Base-by-base conservation (phyloP, 768 basidiomycete genomes). In the Leccinum rimulosum region DNA sequence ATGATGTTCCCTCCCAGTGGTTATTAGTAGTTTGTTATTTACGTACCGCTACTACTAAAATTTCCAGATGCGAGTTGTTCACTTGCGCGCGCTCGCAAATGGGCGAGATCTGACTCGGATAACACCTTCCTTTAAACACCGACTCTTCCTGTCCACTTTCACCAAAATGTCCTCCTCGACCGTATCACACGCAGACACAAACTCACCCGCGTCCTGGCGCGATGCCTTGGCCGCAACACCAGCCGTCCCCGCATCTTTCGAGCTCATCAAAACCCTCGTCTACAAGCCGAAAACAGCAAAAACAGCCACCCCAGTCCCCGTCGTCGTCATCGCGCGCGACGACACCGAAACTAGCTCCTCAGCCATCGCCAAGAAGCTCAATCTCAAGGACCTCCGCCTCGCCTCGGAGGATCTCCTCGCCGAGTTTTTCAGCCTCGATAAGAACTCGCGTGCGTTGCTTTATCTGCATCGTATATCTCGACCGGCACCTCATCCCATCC, bases 281-380 rank as follows among this genome's bases (percentile, higher is more conserved):
- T 96, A 93, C 87, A 98, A 98, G 72, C 95, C 95, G 33, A 95
- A 95, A 75, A 93, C 94, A 3, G 89, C 94, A n/a, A 97, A 97
- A 73, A 82, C 84, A 0, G 91, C 90, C 7, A 84, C 82, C 31
- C 86, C 93, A 2, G 82, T 93, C 54, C 95, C 94, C 8, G 86
- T 98, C 58, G 81, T 98, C 63, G 87, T 95, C 59, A 82, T 98
- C 72, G 91, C 92, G 10, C 80, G 85, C 67, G 93, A 96, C 68
- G 80, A 82, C 28, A 91, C 91, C n/a, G 90, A 95, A 68, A 90
- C 89, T 8, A 87, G 82, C 71, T 89, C 92, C 3, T 81, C 79
- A 4, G 82, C 86, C 12, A 82, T 97, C 62, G 90, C 83, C 35
- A 94, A 91, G 75, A 85, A 84, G 71, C 80, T 93, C 55, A 85